Percentiles rank a stretch among this genome's conserved stretches.
phyloP scores from a whole-genome alignment of 129 eudicot species.

The Flaveria sonorensis region DNA sequence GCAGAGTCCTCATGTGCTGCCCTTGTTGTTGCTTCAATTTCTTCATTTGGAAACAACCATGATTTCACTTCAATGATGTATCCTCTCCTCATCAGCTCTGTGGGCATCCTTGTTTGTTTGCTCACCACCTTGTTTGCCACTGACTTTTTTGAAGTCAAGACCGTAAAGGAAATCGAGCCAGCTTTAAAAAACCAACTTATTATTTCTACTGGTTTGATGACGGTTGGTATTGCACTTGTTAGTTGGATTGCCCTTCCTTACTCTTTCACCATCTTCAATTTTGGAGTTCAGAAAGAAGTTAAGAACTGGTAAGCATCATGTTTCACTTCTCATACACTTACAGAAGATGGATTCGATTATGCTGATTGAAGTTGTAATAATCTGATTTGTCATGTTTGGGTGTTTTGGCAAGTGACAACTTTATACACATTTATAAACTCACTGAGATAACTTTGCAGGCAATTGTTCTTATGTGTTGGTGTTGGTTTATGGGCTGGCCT shows the following conservation, averaged over 20 bases:
- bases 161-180: slow-evolving; percentile 75
- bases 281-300: slow-evolving; percentile 77
- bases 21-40: slow-evolving; percentile 87
- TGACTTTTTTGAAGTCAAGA: slow-evolving; percentile 83
- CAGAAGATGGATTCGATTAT: too few relatives aligned
- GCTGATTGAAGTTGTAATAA: too few relatives aligned
- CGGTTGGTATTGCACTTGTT: slow-evolving; percentile 63
- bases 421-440: neutral
- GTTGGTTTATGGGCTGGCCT: slow-evolving; percentile 97
- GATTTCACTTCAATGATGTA: slow-evolving; percentile 76
- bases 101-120: slow-evolving; percentile 73
- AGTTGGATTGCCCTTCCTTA: slow-evolving; percentile 74
- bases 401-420: neutral
- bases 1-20: slow-evolving; percentile 93
- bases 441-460: slow-evolving; percentile 49
- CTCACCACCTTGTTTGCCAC: slow-evolving; percentile 83
- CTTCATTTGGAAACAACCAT: slow-evolving; percentile 81
- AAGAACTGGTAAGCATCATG: slow-evolving; percentile 59
- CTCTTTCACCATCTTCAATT: slow-evolving; percentile 76
- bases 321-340: neutral
- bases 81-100: slow-evolving; percentile 73
- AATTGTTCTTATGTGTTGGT: slow-evolving; percentile 69
- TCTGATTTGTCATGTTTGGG: too few relatives aligned
- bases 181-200: slow-evolving; percentile 80
- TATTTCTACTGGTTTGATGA: slow-evolving; percentile 76